Evolutionary conservation across 306 rosid species (phyloP), one percentile per base, ranked within the genome.

Genomic region (Hylodesmum podocarpum): DNA sequence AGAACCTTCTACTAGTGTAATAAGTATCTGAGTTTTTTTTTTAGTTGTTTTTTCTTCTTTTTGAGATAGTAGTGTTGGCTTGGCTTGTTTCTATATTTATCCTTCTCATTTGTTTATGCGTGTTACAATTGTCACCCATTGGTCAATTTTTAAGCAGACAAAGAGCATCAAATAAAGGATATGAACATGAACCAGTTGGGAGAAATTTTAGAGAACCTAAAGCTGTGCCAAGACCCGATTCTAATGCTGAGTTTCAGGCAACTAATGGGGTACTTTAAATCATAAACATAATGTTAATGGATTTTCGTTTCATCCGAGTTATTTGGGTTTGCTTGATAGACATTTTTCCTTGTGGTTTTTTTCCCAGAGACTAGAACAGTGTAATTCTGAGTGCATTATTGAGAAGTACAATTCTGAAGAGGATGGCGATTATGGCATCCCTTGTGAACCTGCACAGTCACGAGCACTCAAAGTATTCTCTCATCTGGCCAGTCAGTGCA

Each of bases 371-470:
- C 84, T 64, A 68, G 75, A 46, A 71, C 89, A 55, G 64, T 21
- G 73, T 61, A 86, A 86, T 40, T 39, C 87, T 13, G 79, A 82
- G 65, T 65, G 79, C 46, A 77, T 76, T 37, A 83, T 86, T 55
- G 96, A 91, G 85, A 91, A 83, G 73, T 86, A 36, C 75, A 86
- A 66, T 66, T 74, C 76, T 0, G 85, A 86, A 66, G 89, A 84
- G 83, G 89, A 86, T 21, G 78, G 86, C 3, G 86, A 84, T 72
- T 71, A 79, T 58, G 92, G 87, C 54, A 79, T 89, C 76, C 80
- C 78, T 43, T 76, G 79, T 2, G 96, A 85, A 71, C 89, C 92
- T 36, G 76, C 84, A 41, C 82, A 76, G 75, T 71, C 76, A 57
- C 75, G 54, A 57, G 73, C 75, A 46, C 74, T 55, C 44, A 78